These are phyloP conservation scores for Coix lacrymajobi DNA, from an alignment of 176 grass and related monocot genomes.

Conservation along the genomic window DNA sequence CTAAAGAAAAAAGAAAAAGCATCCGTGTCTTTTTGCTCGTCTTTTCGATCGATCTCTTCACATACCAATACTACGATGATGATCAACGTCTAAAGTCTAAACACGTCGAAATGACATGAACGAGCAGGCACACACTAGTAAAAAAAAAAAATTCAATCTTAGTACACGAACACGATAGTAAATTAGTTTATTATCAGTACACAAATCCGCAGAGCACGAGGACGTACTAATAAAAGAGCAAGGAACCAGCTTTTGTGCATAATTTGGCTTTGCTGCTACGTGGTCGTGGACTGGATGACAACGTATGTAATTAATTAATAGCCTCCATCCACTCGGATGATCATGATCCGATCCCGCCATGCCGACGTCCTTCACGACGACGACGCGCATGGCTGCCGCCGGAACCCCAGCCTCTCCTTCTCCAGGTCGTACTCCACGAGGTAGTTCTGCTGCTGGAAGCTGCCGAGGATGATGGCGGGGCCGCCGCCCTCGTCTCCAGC, in stretches of 20 bases:
- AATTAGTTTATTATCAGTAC: background rate
- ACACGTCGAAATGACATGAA: background rate
- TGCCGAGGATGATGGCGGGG: conserved; percentile 76
- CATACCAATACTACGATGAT: background rate
- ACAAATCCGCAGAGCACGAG: background rate
- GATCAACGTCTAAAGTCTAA: background rate
- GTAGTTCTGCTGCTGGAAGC: conserved; percentile 97
- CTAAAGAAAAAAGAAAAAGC: background rate
- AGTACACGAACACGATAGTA: too few relatives aligned
- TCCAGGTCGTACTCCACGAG: conserved; percentile 71
- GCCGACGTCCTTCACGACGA: background rate
- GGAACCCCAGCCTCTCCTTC: conserved; percentile 61
- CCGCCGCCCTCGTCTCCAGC: conserved; percentile 9
- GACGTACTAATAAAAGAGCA: background rate
- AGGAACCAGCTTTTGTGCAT: background rate
- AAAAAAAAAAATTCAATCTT: too few relatives aligned
- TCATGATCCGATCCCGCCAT: background rate
- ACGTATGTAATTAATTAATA: background rate
- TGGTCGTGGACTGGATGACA: background rate
- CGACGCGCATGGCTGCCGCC: conserved; percentile 53
- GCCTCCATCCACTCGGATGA: too few relatives aligned
- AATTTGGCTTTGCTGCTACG: too few relatives aligned
- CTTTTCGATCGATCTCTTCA: background rate
- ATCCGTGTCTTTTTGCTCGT: background rate
- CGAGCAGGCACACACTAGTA: background rate